Evolutionary conservation across 2,329 filamentous ascomycete genomes (phyloP), one percentile per base, ranked within the genome.

Genomic region (Xylaria sp.): DNA sequence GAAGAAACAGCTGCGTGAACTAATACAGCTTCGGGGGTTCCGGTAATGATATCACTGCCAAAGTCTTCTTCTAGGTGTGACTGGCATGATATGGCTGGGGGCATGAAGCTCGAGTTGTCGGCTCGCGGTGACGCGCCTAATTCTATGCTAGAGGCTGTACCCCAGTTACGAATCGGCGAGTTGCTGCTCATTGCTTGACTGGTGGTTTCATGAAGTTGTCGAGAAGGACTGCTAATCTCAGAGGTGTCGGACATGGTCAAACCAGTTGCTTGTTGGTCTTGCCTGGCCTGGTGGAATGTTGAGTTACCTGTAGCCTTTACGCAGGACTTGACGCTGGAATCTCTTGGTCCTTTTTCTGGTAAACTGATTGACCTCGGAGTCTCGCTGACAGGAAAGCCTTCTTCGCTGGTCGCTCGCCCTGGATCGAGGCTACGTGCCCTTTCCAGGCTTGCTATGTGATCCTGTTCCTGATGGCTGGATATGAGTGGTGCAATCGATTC

Each of bases 1-100:
- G 81, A 82, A 27, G 74, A 74, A 1, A 74, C 50, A 5, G 72
- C 73, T 2, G 78, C 51, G 42, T 73, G 79, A 3, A 77, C 76
- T 69, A 79, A 79, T 31, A 73, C 57, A 3, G 68, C 69, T 22
- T 73, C 74, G 5, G 76, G 76, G 22, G 73, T 76, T 11, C 72
- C 72, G 5, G 69, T 27, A 25, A 74, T 68, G 45, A 73, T 55
- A 25, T 73, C 65, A 20, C 29, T 62, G 29, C 60, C 71, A 17
- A 69, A 66, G 11, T 69, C 70, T 10, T 68, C 61, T 20, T 65
- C 68, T 33, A 25, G 33, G n/a, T 11, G 50, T 39, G 60, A 44
- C 17, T 59, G 47, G 9, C 61, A 68, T 49, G 67, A 61, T 47
- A 54, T 10, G 13, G 60, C n/a, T n/a, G 53, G 4, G 15, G 61